These are phyloP conservation scores for Pythium insidiosum DNA, from an alignment of 352 stramenopile genomes.

Conservation along the genomic window DNA sequence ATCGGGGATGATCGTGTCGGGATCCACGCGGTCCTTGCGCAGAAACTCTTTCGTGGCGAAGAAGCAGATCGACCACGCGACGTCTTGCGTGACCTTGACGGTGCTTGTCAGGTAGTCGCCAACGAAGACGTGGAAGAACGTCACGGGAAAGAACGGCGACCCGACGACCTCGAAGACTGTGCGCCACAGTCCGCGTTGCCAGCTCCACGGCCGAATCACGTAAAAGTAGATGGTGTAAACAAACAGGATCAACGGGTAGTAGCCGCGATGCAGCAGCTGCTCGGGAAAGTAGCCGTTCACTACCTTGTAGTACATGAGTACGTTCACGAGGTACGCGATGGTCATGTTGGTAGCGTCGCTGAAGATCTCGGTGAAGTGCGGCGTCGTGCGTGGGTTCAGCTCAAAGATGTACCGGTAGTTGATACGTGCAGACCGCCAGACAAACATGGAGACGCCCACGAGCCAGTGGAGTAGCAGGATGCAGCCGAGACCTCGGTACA, in stretches of 20 bases:
- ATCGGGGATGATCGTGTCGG: too few species aligned
- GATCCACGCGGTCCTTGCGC: constrained; percentile 35
- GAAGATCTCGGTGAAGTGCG: constrained; percentile 89
- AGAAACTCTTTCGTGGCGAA: constrained; percentile 93
- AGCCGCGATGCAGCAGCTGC: constrained; percentile 73
- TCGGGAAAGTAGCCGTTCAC: constrained; percentile 84
- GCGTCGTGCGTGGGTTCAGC: constrained; percentile 68
- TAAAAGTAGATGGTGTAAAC: constrained; percentile 92
- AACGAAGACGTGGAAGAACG: constrained; percentile 93
- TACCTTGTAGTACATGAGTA: constrained; percentile 97
- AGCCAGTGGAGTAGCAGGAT: constrained; percentile 95
- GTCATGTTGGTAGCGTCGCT: constrained; percentile 95
- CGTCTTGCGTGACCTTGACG: constrained; percentile 78
- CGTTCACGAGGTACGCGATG: constrained; percentile 91
- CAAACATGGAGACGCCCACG: constrained; percentile 88
- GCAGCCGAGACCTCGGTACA: constrained; percentile 93
- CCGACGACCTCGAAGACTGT: constrained; percentile 87
- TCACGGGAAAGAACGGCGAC: constrained; percentile 88
- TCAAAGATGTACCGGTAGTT: constrained; percentile 93
- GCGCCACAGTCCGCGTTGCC: constrained; percentile 77
- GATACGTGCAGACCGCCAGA: constrained; percentile 71
- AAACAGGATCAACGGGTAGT: constrained; percentile 90
- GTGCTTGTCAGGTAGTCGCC: constrained; percentile 82
- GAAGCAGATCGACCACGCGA: constrained; percentile 94
- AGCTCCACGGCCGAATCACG: constrained; percentile 81